Percentiles rank a stretch among this genome's conserved stretches.
phyloP scores from a whole-genome alignment of 768 basidiomycete species.

The Holtermannia corniformis region DNA sequence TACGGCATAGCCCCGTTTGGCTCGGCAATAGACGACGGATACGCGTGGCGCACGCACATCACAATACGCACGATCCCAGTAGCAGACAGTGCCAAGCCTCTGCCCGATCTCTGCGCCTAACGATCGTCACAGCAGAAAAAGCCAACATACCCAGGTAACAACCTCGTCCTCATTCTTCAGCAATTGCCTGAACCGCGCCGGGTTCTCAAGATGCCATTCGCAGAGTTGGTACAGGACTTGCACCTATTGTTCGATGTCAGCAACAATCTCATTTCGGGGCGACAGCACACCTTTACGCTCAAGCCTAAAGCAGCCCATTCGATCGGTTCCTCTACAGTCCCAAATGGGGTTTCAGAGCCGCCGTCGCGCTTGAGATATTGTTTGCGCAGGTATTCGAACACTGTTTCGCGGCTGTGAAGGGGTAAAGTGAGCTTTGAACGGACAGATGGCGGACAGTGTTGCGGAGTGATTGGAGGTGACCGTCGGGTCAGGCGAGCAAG shows the following conservation, averaged over 20 bases:
- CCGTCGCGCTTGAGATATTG: conserved; percentile 30
- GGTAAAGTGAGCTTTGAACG: background rate
- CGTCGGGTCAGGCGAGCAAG: too few species aligned
- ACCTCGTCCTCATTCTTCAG: conserved; percentile 37
- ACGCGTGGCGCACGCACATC: too few species aligned
- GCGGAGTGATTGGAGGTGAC: too few species aligned
- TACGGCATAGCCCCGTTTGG: too few species aligned
- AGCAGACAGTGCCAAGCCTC: background rate
- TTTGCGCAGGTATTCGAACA: conserved; percentile 29
- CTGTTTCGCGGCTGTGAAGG: conserved; percentile 27
- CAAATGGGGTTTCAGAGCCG: conserved; percentile 16
- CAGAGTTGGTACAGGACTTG: conserved; percentile 38
- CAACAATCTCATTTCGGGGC: background rate
- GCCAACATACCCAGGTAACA: conserved; percentile 26
- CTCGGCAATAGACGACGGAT: too few species aligned
- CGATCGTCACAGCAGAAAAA: background rate
- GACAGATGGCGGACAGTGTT: too few species aligned
- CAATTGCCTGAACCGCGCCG: conserved; percentile 35
- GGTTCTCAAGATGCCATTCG: conserved; percentile 42
- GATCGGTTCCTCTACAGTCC: conserved; percentile 26
- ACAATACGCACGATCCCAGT: too few species aligned
- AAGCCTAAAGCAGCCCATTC: conserved; percentile 36
- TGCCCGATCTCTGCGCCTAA: too few species aligned
- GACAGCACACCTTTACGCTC: conserved; percentile 24
- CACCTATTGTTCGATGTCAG: conserved; percentile 18